Conservation (phyloP, 805 yeast species). For the Wickerhamomyces chambardii region DNA sequence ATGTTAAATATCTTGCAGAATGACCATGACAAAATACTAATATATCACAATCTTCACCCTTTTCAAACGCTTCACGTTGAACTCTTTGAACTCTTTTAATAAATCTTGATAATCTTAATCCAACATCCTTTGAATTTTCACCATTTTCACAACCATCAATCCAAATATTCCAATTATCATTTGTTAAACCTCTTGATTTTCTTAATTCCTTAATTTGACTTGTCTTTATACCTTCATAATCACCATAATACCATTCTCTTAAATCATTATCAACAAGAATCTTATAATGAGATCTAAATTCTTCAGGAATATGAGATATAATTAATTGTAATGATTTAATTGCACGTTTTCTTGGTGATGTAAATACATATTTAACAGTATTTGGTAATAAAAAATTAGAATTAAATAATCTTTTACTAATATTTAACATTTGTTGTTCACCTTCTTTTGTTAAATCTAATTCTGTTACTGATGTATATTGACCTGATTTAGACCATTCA, state of each 20-base stretch:
- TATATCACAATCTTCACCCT: constrained; percentile 55
- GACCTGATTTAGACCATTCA: constrained; percentile 93
- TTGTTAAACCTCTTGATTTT: constrained; percentile 45
- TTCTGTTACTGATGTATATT: constrained; percentile 84
- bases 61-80: constrained; percentile 45
- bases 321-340: constrained; percentile 62
- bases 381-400: constrained; percentile 55
- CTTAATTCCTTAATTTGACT: constrained; percentile 56
- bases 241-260: constrained; percentile 96
- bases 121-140: constrained; percentile 59
- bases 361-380: constrained; percentile 52
- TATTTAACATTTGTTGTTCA: constrained; percentile 60
- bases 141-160: constrained; percentile 91
- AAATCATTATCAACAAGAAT: constrained; percentile 54
- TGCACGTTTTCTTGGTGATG: constrained; percentile 82
- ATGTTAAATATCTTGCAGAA: constrained; percentile 80
- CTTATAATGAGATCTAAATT: constrained; percentile 31
- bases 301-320: constrained; percentile 36
- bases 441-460: constrained; percentile 73
- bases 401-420: constrained; percentile 67
- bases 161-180: constrained; percentile 75
- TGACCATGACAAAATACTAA: constrained; percentile 92
- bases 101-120: constrained; percentile 60
- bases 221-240: constrained; percentile 80
- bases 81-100: constrained; percentile 55